A percentile compares a stretch with the other conserved stretches of the same genome.
phyloP scores from a whole-genome alignment of 1,284 basidiomycete genomes.

The Naganishia sp. region DNA sequence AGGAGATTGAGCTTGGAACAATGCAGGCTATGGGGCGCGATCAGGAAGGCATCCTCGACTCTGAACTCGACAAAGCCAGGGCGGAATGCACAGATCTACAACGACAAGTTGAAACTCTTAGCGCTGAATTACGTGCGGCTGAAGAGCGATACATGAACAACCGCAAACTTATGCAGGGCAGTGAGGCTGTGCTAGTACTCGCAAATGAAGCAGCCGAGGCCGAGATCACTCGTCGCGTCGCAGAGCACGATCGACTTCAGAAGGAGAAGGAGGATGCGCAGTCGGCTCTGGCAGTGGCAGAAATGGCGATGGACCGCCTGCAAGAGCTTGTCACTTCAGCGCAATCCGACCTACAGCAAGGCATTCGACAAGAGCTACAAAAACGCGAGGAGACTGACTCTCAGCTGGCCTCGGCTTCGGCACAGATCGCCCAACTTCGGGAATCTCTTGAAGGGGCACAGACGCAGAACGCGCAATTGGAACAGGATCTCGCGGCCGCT shows the following conservation, averaged over 20 bases:
- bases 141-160: background rate
- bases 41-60: background rate
- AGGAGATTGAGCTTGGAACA: background rate
- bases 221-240: conserved; percentile 1
- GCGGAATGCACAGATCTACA: conserved; percentile 1
- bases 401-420: background rate
- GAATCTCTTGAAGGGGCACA: background rate
- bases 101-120: background rate
- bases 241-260: background rate
- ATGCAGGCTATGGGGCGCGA: background rate
- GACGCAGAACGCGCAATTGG: background rate
- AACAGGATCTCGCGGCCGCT: background rate
- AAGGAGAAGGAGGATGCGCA: background rate
- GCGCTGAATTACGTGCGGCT: background rate
- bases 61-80: background rate
- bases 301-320: background rate
- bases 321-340: background rate
- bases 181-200: conserved; percentile 7
- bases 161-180: background rate
- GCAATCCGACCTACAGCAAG: background rate
- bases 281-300: background rate
- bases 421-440: background rate
- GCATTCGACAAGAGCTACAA: background rate
- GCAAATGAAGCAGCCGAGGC: conserved; percentile 17
- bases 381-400: background rate